Base-by-base conservation (phyloP, 441 rosid species). In the Theobroma grandiflorum region DNA sequence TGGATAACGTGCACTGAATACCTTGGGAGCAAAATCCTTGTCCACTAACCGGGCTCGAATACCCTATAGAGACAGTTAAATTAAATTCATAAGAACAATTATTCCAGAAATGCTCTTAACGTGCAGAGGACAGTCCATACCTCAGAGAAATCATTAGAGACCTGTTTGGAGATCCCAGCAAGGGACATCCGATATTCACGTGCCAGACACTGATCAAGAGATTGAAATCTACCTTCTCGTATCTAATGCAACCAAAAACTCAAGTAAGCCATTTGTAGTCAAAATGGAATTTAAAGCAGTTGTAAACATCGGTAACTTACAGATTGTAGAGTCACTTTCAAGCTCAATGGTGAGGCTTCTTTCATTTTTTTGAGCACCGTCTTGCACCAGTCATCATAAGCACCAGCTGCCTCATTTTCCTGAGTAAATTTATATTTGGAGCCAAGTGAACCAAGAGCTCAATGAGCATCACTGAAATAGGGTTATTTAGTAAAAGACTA, bases 11-110 rank as follows among this genome's bases (percentile, higher is more conserved):
- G 31, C 22, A 75, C 38, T 3, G 33, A 80, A 72, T 81, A 97
- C 98, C 99, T 97, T 93, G 45, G 98, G 98, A 85, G 97, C 90
- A 80, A 95, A 97, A 83, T 97, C 98, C 81, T 88, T 92, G 72
- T 94, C 97, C 81, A 94, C 90, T 63, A 97, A 85, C 38, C 93
- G 86, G 52, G 96, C 95, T 16, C 95, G 87, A 59, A 94, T 89
- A 70, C 98, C 99, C 98, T 96, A 66, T 64, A 43, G 42, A 72
- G 75, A 66, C 18, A 73, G 37, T n/a, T 2, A 0, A 35, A 76
- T 50, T 72, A 62, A 55, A 69, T 40, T 6, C 6, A 33, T 58
- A 77, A 71, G 14, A 81, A 79, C 57, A 68, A 57, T 22, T 62
- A 15, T 35, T 40, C 9, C 3, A 37, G 8, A 74, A 49, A 63